Conservation (phyloP, 83 land plant genomes). For the Picea engelmannii region DNA sequence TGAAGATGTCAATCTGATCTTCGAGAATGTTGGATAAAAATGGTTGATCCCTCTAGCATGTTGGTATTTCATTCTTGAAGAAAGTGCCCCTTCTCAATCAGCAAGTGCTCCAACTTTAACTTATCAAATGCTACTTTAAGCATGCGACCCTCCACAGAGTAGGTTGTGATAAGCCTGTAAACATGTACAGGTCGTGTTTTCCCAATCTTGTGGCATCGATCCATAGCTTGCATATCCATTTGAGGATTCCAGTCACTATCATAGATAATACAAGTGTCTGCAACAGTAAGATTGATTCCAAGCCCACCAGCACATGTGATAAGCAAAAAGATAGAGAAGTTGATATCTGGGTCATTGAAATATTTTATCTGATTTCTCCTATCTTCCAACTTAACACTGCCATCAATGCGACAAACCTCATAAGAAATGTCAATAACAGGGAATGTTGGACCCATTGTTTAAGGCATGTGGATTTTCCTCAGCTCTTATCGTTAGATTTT, state of each 20-base stretch:
- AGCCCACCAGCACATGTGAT: constrained; percentile 94
- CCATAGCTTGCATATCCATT: constrained; percentile 94
- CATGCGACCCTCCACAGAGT: too few relatives aligned
- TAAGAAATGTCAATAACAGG: too few relatives aligned
- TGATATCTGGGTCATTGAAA: constrained; percentile 65
- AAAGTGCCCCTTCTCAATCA: constrained; percentile 79
- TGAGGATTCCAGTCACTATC: constrained; percentile 98
- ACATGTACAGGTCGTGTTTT: constrained; percentile 91
- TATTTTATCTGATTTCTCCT: constrained; percentile 28
- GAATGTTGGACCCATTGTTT: too few relatives aligned
- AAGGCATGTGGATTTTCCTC: too few relatives aligned
- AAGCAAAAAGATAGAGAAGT: constrained; percentile 61
- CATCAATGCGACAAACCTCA: constrained; percentile 23
- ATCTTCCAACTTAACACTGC: too few relatives aligned
- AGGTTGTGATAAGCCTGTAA: constrained; percentile 42
- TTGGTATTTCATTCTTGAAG: constrained; percentile 38
- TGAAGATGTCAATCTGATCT: too few relatives aligned
- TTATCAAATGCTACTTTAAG: too few relatives aligned
- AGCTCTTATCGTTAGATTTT: too few relatives aligned
- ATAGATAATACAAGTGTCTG: constrained; percentile 87
- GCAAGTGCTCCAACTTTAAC: constrained; percentile 53
- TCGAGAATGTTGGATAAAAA: too few relatives aligned
- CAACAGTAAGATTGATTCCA: constrained; percentile 89
- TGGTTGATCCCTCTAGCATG: constrained; percentile 23
- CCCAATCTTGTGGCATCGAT: constrained; percentile 90